Percentiles rank a stretch among this genome's conserved stretches.
Conservation (phyloP, 495 filamentous ascomycete species). For the Choiromyces venosus region DNA sequence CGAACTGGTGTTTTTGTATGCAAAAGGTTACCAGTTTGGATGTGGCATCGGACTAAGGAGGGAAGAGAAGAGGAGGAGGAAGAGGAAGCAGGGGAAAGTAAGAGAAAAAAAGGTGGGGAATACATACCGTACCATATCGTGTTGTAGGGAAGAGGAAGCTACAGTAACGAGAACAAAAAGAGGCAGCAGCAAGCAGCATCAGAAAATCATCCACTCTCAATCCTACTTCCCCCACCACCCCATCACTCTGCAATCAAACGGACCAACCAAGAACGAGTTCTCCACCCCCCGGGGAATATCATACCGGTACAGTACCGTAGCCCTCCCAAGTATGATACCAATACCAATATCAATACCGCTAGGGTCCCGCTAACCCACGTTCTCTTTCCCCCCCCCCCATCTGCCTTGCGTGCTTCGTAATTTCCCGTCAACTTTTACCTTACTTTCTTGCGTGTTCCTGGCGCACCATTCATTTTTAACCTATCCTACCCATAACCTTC, state of each 20-base stretch:
- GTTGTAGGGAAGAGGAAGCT: not conserved
- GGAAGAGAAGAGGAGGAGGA: not conserved
- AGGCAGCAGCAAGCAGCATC: not conserved
- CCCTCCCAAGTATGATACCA: not conserved
- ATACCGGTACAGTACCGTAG: too few species aligned
- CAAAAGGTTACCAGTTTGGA: not conserved
- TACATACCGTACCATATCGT: too few species aligned
- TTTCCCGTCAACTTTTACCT: not conserved
- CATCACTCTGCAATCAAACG: not conserved
- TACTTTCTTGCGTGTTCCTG: not conserved
- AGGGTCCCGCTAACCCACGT: not conserved
- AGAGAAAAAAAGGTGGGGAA: not conserved
- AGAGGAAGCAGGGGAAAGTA: not conserved
- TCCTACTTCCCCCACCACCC: not conserved
- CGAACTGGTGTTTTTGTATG: not conserved
- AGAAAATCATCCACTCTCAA: conserved; percentile 1
- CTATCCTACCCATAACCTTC: not conserved
- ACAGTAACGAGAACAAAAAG: not conserved
- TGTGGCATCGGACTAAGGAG: not conserved
- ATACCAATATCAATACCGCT: too few species aligned
- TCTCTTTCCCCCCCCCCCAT: not conserved
- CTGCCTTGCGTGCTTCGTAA: not conserved
- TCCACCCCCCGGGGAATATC: not conserved
- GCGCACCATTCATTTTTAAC: not conserved
- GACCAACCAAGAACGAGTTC: not conserved